Percentiles rank a stretch among this genome's conserved stretches.
Conservation (phyloP, 495 filamentous ascomycete genomes). For the Neurospora sp. region DNA sequence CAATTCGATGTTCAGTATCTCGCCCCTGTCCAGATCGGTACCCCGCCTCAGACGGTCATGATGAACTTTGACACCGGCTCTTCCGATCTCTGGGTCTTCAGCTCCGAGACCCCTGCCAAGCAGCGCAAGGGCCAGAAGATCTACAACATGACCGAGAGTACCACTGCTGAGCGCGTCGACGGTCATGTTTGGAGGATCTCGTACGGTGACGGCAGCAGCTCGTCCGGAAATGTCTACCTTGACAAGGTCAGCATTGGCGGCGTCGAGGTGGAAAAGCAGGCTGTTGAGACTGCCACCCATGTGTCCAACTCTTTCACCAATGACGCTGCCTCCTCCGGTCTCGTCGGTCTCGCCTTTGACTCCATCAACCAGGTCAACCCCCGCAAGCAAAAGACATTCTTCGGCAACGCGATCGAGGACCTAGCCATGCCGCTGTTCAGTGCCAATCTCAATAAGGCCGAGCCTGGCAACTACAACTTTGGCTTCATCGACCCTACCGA, state of each 20-base stretch:
- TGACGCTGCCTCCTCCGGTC: slow-evolving; percentile 52
- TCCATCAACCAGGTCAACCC: slow-evolving; percentile 63
- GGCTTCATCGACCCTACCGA: slow-evolving; percentile 29
- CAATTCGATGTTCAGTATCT: slow-evolving; percentile 61
- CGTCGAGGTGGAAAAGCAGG: slow-evolving; percentile 55
- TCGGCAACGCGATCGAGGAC: slow-evolving; percentile 53
- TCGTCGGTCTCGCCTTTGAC: slow-evolving; percentile 69
- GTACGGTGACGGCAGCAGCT: slow-evolving; percentile 66
- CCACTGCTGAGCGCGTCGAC: slow-evolving; percentile 36
- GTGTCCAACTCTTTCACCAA: slow-evolving; percentile 56
- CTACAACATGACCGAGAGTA: slow-evolving; percentile 46
- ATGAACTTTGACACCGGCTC: slow-evolving; percentile 73
- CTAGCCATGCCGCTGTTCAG: slow-evolving; percentile 62
- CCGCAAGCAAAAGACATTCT: slow-evolving; percentile 57
- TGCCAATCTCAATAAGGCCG: slow-evolving; percentile 52
- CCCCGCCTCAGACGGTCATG: slow-evolving; percentile 57
- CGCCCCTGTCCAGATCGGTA: slow-evolving; percentile 57
- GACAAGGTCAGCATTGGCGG: slow-evolving; percentile 71
- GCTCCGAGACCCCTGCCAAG: slow-evolving; percentile 31
- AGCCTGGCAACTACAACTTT: slow-evolving; percentile 20
- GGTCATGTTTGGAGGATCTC: slow-evolving; percentile 57
- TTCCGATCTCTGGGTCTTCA: slow-evolving; percentile 59
- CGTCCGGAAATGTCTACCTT: slow-evolving; percentile 59
- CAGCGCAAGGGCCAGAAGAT: slow-evolving; percentile 41
- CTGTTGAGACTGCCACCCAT: slow-evolving; percentile 58